Percentiles rank a stretch among this genome's conserved stretches.
These are phyloP conservation scores for Volvox carteri DNA, from an alignment of 163 green algal genomes.

Conservation along the genomic window DNA sequence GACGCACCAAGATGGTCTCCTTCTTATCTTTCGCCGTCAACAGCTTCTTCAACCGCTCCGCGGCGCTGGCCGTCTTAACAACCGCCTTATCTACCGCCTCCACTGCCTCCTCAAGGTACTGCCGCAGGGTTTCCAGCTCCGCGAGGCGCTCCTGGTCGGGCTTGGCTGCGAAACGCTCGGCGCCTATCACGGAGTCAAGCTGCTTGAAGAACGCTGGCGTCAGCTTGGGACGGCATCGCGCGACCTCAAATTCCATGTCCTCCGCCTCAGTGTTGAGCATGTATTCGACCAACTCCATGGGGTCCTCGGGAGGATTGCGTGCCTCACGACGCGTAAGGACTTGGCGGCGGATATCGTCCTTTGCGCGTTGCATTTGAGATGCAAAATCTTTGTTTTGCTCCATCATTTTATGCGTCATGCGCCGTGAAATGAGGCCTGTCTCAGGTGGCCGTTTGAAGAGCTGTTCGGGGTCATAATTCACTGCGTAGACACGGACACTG, in stretches of 20 bases:
- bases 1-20: constrained; percentile 62
- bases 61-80: constrained; percentile 48
- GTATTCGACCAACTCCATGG: constrained; percentile 85
- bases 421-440: constrained; percentile 77
- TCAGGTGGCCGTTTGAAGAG: constrained; percentile 45
- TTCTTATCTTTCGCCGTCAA: constrained; percentile 91
- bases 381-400: constrained; percentile 79
- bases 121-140: constrained; percentile 85
- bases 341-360: constrained; percentile 68
- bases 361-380: constrained; percentile 62
- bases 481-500: constrained; percentile 8
- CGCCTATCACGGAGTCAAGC: constrained; percentile 73
- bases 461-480: constrained; percentile 56
- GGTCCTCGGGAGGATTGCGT: constrained; percentile 65
- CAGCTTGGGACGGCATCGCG: constrained; percentile 81
- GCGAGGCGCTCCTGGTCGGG: constrained; percentile 76
- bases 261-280: constrained; percentile 90
- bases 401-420: constrained; percentile 75
- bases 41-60: constrained; percentile 86
- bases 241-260: constrained; percentile 94
- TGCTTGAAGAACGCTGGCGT: constrained; percentile 83
- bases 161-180: constrained; percentile 72
- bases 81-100: constrained; percentile 80
- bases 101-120: constrained; percentile 81
- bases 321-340: constrained; percentile 63